phyloP scores from a whole-genome alignment of 2,329 filamentous ascomycete genomes.

The Apiospora marii region DNA sequence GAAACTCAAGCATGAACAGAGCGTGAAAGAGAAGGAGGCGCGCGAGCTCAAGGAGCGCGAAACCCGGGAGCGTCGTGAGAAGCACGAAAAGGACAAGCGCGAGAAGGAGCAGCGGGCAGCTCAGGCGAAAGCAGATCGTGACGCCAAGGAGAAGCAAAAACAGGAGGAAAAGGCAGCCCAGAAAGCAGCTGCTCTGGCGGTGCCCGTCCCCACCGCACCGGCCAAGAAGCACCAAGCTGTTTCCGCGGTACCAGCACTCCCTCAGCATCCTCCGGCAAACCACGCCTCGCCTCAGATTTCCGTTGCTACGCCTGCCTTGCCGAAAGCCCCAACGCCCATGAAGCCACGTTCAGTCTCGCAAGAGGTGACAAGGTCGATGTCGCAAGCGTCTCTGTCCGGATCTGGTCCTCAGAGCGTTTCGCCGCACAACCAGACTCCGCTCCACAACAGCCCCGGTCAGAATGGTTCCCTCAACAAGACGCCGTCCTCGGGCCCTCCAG shows the following conservation, averaged over 20 bases:
- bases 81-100: constrained; percentile 64
- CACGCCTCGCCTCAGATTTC: constrained; percentile 82
- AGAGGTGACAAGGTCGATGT: constrained; percentile 74
- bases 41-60: constrained; percentile 76
- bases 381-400: constrained; percentile 72
- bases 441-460: constrained; percentile 70
- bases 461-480: constrained; percentile 43
- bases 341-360: constrained; percentile 81
- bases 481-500: constrained; percentile 29
- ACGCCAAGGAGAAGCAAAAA: constrained; percentile 56
- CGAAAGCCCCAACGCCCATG: constrained; percentile 83
- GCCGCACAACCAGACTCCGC: constrained; percentile 67
- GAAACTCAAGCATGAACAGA: constrained; percentile 83
- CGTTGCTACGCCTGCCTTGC: constrained; percentile 79
- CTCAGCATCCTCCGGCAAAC: constrained; percentile 66
- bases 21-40: constrained; percentile 79
- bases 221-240: constrained; percentile 53
- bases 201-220: constrained; percentile 31
- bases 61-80: constrained; percentile 62
- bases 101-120: constrained; percentile 61
- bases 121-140: constrained; percentile 54
- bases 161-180: constrained; percentile 53
- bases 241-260: constrained; percentile 58
- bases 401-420: constrained; percentile 63
- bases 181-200: constrained; percentile 49